Percentiles rank a stretch among this genome's conserved stretches.
Evolutionary conservation across 2,329 filamentous ascomycete genomes (phyloP).

Genomic region (Beauveria medogensis): DNA sequence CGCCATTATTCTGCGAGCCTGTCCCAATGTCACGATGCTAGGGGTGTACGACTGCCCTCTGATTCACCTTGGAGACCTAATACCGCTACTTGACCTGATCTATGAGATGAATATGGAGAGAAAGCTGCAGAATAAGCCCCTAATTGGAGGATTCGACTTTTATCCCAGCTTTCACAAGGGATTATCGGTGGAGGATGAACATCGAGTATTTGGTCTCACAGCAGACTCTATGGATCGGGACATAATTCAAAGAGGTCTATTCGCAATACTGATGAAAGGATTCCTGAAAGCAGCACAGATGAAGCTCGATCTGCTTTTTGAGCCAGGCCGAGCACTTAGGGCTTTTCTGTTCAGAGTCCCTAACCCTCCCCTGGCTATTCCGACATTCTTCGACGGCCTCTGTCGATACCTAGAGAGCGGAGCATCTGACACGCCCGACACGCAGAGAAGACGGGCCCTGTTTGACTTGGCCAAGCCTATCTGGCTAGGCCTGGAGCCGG

Average conservation of each 20-base stretch:
- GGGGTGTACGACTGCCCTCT: slow-evolving; percentile 31
- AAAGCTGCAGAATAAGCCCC: background rate
- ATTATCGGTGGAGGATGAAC: slow-evolving; percentile 13
- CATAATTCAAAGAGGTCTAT: slow-evolving; percentile 25
- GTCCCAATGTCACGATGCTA: slow-evolving; percentile 23
- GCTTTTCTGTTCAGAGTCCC: slow-evolving; percentile 23
- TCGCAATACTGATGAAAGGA: slow-evolving; percentile 25
- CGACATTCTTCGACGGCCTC: slow-evolving; percentile 26
- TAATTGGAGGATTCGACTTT: slow-evolving; percentile 25
- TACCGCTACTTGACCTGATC: slow-evolving; percentile 27
- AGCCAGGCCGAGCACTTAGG: slow-evolving; percentile 22
- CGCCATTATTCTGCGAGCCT: slow-evolving; percentile 26
- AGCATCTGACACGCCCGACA: background rate
- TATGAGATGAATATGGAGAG: slow-evolving; percentile 26
- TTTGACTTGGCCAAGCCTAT: slow-evolving; percentile 29
- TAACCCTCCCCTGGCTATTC: slow-evolving; percentile 20
- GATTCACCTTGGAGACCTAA: slow-evolving; percentile 28
- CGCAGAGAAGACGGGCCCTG: slow-evolving; percentile 15
- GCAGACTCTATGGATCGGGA: slow-evolving; percentile 20
- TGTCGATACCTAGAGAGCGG: slow-evolving; percentile 21
- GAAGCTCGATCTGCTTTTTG: slow-evolving; percentile 23
- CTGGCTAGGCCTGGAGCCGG: slow-evolving; percentile 18
- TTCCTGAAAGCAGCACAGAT: slow-evolving; percentile 26
- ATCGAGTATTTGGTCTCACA: slow-evolving; percentile 22
- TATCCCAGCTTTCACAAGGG: slow-evolving; percentile 25